A percentile compares a stretch with the other conserved stretches of the same genome.
Evolutionary conservation across 164 flowering plant genomes (phyloP).

Genomic region (Nymphaea thermarum): DNA sequence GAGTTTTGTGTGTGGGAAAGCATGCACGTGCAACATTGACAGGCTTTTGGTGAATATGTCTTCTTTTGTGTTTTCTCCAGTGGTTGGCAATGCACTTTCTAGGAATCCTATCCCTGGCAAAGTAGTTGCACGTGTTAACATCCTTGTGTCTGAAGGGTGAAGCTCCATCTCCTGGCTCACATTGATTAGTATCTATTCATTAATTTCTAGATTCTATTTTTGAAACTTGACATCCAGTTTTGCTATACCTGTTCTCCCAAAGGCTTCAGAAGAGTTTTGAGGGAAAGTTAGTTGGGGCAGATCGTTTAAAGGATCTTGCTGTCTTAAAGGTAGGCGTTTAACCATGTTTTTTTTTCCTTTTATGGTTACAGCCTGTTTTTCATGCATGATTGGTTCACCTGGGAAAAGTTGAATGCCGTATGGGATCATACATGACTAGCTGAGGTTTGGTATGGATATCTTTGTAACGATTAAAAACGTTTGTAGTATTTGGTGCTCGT

Average conservation of each 20-base stretch:
- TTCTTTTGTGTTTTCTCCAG: conserved; percentile 20
- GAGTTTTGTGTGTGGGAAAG: too few relatives aligned
- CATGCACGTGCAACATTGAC: too few relatives aligned
- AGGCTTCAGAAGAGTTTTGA: conserved; percentile 93
- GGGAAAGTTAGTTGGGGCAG: conserved; percentile 85
- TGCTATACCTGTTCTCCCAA: conserved; percentile 7
- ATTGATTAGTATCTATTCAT: not conserved
- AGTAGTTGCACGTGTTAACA: conserved; percentile 90
- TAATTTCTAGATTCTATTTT: not conserved
- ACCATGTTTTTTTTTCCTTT: not conserved
- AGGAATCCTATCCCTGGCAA: conserved; percentile 69
- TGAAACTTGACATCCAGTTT: not conserved
- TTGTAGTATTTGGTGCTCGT: too few relatives aligned
- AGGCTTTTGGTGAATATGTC: not conserved
- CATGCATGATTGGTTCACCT: too few relatives aligned
- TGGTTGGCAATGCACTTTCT: conserved; percentile 82
- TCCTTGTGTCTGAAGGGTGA: conserved; percentile 89
- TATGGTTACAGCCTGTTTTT: too few relatives aligned
- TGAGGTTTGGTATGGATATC: too few relatives aligned
- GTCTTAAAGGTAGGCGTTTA: conserved; percentile 56
- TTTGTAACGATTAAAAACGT: too few relatives aligned
- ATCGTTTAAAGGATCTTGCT: conserved; percentile 93
- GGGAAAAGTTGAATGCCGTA: too few relatives aligned
- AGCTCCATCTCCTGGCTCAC: conserved; percentile 10
- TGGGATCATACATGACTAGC: too few relatives aligned